phyloP scores from a whole-genome alignment of 2,329 filamentous ascomycete genomes.

The Venturiaceae sp. region DNA sequence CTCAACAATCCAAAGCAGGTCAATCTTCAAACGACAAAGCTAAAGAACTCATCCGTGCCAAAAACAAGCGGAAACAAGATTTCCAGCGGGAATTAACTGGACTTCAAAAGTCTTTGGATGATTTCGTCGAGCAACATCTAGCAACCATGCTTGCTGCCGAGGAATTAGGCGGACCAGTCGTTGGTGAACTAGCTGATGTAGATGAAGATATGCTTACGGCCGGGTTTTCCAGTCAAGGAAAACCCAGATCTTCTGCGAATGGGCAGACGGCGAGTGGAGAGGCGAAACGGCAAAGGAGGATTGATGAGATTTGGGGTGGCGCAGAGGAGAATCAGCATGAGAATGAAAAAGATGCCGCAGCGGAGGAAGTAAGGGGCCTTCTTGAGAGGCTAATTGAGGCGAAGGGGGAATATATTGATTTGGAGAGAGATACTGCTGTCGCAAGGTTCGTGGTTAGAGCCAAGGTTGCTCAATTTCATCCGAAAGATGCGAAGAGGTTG shows the following conservation, averaged over 20 bases:
- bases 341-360: slow-evolving; percentile 38
- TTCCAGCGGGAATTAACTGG: slow-evolving; percentile 53
- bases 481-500: slow-evolving; percentile 41
- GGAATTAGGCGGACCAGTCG: slow-evolving; percentile 72
- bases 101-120: slow-evolving; percentile 54
- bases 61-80: slow-evolving; percentile 47
- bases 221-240: slow-evolving; percentile 45
- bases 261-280: slow-evolving; percentile 17
- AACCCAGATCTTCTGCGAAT: slow-evolving; percentile 12
- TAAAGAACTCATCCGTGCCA: slow-evolving; percentile 50
- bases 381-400: slow-evolving; percentile 33
- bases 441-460: slow-evolving; percentile 44
- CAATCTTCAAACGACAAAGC: slow-evolving; percentile 53
- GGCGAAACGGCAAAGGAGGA: slow-evolving; percentile 34
- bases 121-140: slow-evolving; percentile 62
- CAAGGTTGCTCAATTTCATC: slow-evolving; percentile 47
- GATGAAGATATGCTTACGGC: slow-evolving; percentile 43
- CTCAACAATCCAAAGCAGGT: slow-evolving; percentile 46
- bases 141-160: slow-evolving; percentile 73
- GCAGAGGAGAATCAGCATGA: slow-evolving; percentile 17
- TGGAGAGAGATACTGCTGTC: slow-evolving; percentile 41
- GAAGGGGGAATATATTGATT: slow-evolving; percentile 34
- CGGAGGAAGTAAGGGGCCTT: slow-evolving; percentile 35
- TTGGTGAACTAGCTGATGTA: slow-evolving; percentile 62
- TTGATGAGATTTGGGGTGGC: slow-evolving; percentile 39